Base-by-base conservation (phyloP, 257 asterid genomes). In the Oldenlandia corymbosa region DNA sequence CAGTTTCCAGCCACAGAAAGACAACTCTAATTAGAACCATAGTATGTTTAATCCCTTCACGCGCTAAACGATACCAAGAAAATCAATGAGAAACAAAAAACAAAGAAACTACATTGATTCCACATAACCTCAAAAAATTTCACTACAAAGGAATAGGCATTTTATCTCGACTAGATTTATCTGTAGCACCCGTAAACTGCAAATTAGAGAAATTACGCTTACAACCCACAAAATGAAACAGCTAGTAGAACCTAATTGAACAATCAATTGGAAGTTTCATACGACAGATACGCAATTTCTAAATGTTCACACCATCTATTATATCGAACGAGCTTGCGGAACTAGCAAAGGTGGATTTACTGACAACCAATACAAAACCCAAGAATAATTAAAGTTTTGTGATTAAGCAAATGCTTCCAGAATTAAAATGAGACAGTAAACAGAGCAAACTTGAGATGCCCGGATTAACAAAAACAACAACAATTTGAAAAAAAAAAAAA, bases 221-320 rank as follows among this genome's bases (percentile, higher is more conserved):
- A 45, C n/a, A 70, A 53, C 28, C 51, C 54, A 45, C 47, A 3
- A 53, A 42, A 52, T 41, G 17, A 27, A 46, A 24, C 7, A 31
- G 9, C 37, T n/a, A 43, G 36, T n/a, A 37, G 39, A 45, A 51
- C 57, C 42, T 67, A 69, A 12, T 32, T 45, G 56, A 49, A 11
- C 23, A 68, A 27, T 23, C 16, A 4, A 60, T 5, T 27, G 26
- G 20, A 66, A 55, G 27, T 26, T 28, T 48, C 56, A n/a, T 7
- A 42, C n/a, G 1, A 54, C 58, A 21, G 20, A 18, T 11, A 47
- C 26, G 3, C 11, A 5, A 26, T 20, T 18, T 47, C 13, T 20
- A 1, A 3, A 18, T 47, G 0, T 47, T 18, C 13, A n/a, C 27
- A 47, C 53, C 53, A 20, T 0, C 18, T n/a, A 18, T 47, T 34